Percentiles rank a stretch among this genome's conserved stretches.
Conservation (phyloP, 306 rosid species). For the Glycyrrhiza uralensis region DNA sequence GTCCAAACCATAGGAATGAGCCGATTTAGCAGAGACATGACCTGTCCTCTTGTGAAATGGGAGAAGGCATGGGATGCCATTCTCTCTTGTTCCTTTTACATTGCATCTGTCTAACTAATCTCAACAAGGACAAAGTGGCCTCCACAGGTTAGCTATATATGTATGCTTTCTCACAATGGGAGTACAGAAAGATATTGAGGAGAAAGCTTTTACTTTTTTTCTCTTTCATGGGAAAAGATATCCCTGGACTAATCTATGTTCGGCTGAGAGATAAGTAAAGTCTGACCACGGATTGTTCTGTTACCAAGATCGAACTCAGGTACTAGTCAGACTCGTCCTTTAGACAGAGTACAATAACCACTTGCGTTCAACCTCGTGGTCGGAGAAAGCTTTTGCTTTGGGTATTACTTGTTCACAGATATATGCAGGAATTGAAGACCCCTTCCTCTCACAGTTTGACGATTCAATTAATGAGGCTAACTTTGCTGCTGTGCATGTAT, state of each 20-base stretch:
- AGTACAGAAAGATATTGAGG: not conserved
- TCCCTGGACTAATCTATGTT: too few relatives aligned
- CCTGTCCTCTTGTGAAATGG: slow-evolving; percentile 36
- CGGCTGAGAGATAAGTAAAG: too few relatives aligned
- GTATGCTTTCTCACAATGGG: slow-evolving; percentile 11
- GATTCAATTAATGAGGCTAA: not conserved
- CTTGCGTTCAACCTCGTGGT: too few relatives aligned
- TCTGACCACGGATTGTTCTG: too few relatives aligned
- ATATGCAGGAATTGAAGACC: slow-evolving; percentile 6
- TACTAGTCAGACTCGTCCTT: too few relatives aligned
- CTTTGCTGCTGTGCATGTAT: slow-evolving; percentile 1
- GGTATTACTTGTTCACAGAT: slow-evolving; percentile 27
- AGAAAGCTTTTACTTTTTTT: slow-evolving; percentile 37
- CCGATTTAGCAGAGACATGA: slow-evolving; percentile 51
- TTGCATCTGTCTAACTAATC: slow-evolving; percentile 52
- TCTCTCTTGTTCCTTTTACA: slow-evolving; percentile 38
- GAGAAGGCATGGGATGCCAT: slow-evolving; percentile 57
- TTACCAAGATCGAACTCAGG: too few relatives aligned
- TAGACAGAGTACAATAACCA: too few relatives aligned
- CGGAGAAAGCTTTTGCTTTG: slow-evolving; percentile 35
- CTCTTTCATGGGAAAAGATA: too few relatives aligned
- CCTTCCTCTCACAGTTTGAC: not conserved
- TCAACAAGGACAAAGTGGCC: slow-evolving; percentile 6
- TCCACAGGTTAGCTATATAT: slow-evolving; percentile 33
- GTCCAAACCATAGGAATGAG: slow-evolving; percentile 15